Conservation (phyloP, 345 rosid genomes). For the Syzygium grande region DNA sequence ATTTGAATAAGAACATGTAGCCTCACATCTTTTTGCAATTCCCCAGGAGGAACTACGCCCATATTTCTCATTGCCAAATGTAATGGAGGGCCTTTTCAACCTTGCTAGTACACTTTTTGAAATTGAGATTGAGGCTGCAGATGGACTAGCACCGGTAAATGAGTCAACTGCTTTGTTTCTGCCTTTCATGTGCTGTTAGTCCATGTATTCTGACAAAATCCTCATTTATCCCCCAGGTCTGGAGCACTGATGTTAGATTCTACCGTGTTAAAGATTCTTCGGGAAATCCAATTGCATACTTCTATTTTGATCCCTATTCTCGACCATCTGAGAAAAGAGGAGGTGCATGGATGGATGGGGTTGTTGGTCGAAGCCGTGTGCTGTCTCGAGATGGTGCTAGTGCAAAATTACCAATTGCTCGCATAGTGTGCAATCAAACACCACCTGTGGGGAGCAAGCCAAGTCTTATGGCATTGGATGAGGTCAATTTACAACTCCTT, state of each 20-base stretch:
- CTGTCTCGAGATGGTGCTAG: conserved; percentile 41
- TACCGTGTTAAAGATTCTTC: conserved; percentile 73
- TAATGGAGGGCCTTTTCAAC: conserved; percentile 72
- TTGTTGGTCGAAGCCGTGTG: conserved; percentile 61
- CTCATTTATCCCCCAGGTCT: conserved; percentile 42
- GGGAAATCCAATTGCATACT: conserved; percentile 69
- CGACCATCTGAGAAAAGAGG: conserved; percentile 87
- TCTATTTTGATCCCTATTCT: conserved; percentile 92
- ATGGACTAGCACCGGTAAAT: conserved; percentile 83
- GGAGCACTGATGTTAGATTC: conserved; percentile 79
- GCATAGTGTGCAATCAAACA: conserved; percentile 92
- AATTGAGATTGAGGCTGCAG: conserved; percentile 65
- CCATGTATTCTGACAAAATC: not conserved
- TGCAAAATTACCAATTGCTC: conserved; percentile 61
- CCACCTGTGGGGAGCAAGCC: conserved; percentile 90
- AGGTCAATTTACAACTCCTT: conserved; percentile 33
- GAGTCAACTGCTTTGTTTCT: not conserved
- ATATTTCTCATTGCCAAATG: conserved; percentile 82
- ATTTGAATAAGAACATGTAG: not conserved
- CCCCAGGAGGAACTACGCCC: conserved; percentile 78
- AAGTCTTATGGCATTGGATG: conserved; percentile 81
- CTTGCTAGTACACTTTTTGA: conserved; percentile 78
- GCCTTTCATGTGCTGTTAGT: not conserved
- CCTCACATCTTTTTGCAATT: not conserved
- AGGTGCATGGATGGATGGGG: conserved; percentile 94